These are phyloP conservation scores for Termitomyces sp. DNA, from an alignment of 768 basidiomycete genomes.

Conservation along the genomic window DNA sequence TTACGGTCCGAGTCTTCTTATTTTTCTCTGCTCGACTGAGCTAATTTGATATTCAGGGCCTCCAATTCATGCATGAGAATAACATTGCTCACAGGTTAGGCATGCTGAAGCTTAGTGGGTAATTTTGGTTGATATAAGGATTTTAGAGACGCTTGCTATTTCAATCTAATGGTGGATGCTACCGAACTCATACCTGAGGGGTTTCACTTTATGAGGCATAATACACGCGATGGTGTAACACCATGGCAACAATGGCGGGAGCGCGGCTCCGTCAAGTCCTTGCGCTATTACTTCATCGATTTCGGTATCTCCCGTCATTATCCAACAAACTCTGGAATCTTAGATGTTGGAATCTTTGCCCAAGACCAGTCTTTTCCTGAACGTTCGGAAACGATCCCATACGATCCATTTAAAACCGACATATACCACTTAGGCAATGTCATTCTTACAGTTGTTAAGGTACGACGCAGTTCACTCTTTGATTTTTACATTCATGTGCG, in stretches of 20 bases:
- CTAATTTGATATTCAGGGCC: conserved; percentile 8
- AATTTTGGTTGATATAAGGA: too few species aligned
- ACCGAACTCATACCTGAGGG: conserved; percentile 17
- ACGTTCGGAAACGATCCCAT: conserved; percentile 8
- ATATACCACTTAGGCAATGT: conserved; percentile 38
- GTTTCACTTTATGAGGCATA: conserved; percentile 16
- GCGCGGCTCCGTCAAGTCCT: conserved; percentile 22
- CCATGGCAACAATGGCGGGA: conserved; percentile 12
- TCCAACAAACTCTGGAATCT: conserved; percentile 14
- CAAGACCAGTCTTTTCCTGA: conserved; percentile 40
- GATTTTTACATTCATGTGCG: not conserved
- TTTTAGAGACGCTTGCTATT: not conserved
- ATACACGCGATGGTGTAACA: conserved; percentile 11
- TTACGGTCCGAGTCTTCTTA: not conserved
- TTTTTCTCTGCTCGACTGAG: not conserved
- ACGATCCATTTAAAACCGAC: conserved; percentile 37
- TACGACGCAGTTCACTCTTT: not conserved
- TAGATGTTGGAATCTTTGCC: conserved; percentile 23
- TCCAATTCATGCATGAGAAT: conserved; percentile 18
- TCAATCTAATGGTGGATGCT: conserved; percentile 27
- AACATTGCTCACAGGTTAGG: conserved; percentile 17
- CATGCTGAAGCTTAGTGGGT: not conserved
- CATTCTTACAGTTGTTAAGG: not conserved
- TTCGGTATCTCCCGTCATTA: conserved; percentile 29
- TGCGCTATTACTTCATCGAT: conserved; percentile 32